phyloP scores from a whole-genome alignment of 179 eudicot genomes.

The Gypsophila paniculata region DNA sequence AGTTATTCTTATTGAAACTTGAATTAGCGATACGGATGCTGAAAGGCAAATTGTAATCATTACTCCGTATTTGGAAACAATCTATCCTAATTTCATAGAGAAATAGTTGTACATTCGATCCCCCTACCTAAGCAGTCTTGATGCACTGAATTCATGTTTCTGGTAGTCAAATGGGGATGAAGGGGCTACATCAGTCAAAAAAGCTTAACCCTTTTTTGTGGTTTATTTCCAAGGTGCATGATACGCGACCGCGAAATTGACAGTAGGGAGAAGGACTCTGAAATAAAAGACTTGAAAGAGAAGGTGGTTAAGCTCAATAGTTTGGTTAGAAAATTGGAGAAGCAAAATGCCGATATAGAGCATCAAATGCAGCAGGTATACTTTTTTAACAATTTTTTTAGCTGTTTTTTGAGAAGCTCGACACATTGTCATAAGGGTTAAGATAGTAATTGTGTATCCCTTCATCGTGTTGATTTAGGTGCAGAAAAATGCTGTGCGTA shows the following conservation, averaged over 20 bases:
- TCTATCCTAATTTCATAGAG: no score
- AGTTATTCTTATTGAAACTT: no score
- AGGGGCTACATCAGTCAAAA: no score
- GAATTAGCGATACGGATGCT: no score
- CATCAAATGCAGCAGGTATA: slow-evolving; percentile 62
- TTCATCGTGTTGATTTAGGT: slow-evolving; percentile 10
- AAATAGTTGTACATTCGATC: no score
- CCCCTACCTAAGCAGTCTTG: no score
- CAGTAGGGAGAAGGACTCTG: slow-evolving; percentile 78
- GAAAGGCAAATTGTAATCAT: no score
- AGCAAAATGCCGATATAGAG: slow-evolving; percentile 60
- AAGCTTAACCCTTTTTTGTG: slow-evolving; percentile 2
- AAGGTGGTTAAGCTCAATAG: slow-evolving; percentile 54
- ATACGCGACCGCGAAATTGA: slow-evolving; percentile 70
- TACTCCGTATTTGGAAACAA: no score
- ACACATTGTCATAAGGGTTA: neutral
- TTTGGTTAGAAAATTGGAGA: slow-evolving; percentile 62
- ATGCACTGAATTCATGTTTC: no score
- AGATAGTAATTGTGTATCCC: neutral
- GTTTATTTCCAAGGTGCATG: slow-evolving; percentile 51
- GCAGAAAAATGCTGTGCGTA: slow-evolving; percentile 34
- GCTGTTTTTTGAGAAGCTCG: neutral
- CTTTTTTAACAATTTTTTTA: neutral
- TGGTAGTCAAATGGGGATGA: neutral
- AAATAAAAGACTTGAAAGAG: slow-evolving; percentile 77